Evolutionary conservation across 179 eudicot genomes (phyloP), one percentile per base, ranked within the genome.

Genomic region (Carnegiea gigantea): DNA sequence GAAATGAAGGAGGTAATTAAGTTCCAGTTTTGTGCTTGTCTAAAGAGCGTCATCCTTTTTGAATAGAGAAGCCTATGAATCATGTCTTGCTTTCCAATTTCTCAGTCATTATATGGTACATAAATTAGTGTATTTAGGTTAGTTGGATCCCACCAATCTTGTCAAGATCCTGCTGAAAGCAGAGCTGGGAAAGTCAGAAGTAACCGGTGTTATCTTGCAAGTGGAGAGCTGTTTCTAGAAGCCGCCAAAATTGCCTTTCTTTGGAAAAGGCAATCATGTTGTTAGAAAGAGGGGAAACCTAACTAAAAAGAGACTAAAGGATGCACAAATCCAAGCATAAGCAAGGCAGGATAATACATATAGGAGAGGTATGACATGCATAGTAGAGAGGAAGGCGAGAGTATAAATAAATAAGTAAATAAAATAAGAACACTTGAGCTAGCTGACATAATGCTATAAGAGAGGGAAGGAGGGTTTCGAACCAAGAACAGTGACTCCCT

Each of bases 1-100:
- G 99, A 95, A 86, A 92, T 94, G 98, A 90, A 94, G 85, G 86
- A 95, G 98, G 99, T 95, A 87, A 86, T 75, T 72, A 73, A 78
- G 68, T 77, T 76, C 74, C 36, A 70, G 26, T 77, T 36, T 26
- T 30, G 26, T 70, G 46, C 46, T 70, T 30, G 46, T 70, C 3
- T 17, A 9, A 5, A 70, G 44, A 17, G 73, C 4, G 6, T 14
- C 14, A 36, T 36, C 73, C n/a, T 33, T 36, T 70, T 36, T 70
- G 46, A 70, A 70, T 3, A 5, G 23, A 30, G 73, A 70, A 36
- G 73, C n/a, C 13, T 14, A 18, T 70, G 40, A n/a, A 67, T 67
- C 38, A 67, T 67, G 33, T 67, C 33, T 28, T 28, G 18, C 71
- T 67, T 51, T 67, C 38, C n/a, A 33, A 28, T 28, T 24, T 67